phyloP scores from a whole-genome alignment of 2,329 filamentous ascomycete genomes.

The Exophiala bonariae region DNA sequence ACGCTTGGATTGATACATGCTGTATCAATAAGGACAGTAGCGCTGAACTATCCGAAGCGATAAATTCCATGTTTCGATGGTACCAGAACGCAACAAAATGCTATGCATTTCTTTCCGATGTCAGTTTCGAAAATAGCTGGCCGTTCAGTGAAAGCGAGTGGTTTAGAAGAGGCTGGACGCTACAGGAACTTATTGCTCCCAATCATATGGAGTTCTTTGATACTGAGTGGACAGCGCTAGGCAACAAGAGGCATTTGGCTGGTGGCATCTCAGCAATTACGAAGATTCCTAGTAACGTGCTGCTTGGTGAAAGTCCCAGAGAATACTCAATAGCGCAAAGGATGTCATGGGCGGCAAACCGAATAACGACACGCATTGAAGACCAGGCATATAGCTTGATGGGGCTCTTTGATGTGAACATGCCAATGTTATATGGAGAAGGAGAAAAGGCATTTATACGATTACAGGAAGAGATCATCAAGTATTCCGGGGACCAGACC shows the following conservation, averaged over 20 bases:
- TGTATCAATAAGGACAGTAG: constrained; percentile 30
- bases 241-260: constrained; percentile 20
- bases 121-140: constrained; percentile 24
- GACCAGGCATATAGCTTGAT: constrained; percentile 30
- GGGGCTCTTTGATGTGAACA: constrained; percentile 28
- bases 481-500: constrained; percentile 20
- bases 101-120: constrained; percentile 30
- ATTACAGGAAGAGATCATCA: constrained; percentile 29
- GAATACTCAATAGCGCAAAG: constrained; percentile 22
- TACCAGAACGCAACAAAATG: constrained; percentile 24
- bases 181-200: constrained; percentile 33
- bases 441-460: constrained; percentile 28
- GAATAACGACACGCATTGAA: constrained; percentile 25
- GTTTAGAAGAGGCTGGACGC: constrained; percentile 32
- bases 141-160: constrained; percentile 25
- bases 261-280: constrained; percentile 30
- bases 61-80: constrained; percentile 27
- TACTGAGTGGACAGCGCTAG: constrained; percentile 16
- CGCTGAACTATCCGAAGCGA: constrained; percentile 26
- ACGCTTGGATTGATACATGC: constrained; percentile 5
- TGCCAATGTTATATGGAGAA: constrained; percentile 30
- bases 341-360: constrained; percentile 28
- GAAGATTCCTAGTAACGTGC: constrained; percentile 28
- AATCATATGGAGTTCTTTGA: constrained; percentile 26
- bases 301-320: constrained; percentile 16